Percentiles rank a stretch among this genome's conserved stretches.
Conservation (phyloP, 2,329 filamentous ascomycete genomes). For the Fusarium sp. region DNA sequence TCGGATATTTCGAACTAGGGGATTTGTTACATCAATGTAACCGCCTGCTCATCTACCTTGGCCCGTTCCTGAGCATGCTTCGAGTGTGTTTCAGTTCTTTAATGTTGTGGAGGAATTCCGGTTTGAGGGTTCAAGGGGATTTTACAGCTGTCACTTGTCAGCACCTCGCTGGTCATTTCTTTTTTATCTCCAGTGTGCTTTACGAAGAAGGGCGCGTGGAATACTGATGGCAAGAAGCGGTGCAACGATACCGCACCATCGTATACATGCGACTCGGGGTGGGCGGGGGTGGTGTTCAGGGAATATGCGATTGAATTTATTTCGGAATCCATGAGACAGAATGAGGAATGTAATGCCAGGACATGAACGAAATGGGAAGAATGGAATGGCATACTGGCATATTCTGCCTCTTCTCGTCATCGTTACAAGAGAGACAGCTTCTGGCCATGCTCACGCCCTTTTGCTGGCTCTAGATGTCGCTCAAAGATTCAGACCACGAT, state of each 20-base stretch:
- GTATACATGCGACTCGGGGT: conserved; percentile 31
- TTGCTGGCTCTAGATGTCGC: conserved; percentile 44
- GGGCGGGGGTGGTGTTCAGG: conserved; percentile 35
- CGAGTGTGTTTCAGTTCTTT: conserved; percentile 48
- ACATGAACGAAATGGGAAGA: conserved; percentile 1
- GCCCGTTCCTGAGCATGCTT: conserved; percentile 42
- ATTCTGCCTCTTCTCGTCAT: conserved; percentile 36
- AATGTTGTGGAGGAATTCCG: conserved; percentile 48
- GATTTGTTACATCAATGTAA: conserved; percentile 50
- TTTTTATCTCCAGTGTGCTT: conserved; percentile 19
- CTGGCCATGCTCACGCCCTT: conserved; percentile 32
- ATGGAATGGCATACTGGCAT: conserved; percentile 11
- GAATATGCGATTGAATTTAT: conserved; percentile 35
- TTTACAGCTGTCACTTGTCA: conserved; percentile 30
- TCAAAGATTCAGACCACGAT: conserved; percentile 21
- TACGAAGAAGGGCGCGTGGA: conserved; percentile 18
- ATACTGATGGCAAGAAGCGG: conserved; percentile 38
- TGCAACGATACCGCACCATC: conserved; percentile 27
- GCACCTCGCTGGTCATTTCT: conserved; percentile 41
- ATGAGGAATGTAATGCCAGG: conserved; percentile 28
- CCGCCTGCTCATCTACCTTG: conserved; percentile 45
- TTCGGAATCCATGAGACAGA: conserved; percentile 36
- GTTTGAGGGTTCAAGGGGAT: conserved; percentile 36
- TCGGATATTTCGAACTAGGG: conserved; percentile 45
- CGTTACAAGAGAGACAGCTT: conserved; percentile 29